Evolutionary conservation across 225 moss, liverwort and hornwort genomes (phyloP).

Genomic region (Pleurozium schreberi): DNA sequence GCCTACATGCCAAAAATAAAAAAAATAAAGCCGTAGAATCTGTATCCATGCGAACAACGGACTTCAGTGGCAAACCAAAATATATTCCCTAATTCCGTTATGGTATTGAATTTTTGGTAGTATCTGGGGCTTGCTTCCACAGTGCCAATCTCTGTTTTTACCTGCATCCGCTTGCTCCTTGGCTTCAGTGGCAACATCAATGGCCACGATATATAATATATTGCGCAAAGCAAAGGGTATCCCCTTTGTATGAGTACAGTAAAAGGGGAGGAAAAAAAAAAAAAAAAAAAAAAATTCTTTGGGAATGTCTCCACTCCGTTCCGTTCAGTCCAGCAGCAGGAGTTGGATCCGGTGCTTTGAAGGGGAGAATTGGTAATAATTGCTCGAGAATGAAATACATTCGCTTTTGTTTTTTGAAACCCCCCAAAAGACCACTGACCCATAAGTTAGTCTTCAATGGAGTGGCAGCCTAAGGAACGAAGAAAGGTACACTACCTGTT

Average conservation of each 20-base stretch:
- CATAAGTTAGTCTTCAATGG: not conserved
- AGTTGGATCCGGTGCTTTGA: not conserved
- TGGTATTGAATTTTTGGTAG: not conserved
- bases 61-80: not conserved
- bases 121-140: not conserved
- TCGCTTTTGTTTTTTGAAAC: not conserved
- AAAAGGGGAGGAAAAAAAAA: not conserved
- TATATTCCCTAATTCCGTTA: not conserved
- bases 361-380: not conserved
- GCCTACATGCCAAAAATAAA: not conserved
- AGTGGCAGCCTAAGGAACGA: not conserved
- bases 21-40: not conserved
- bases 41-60: not conserved
- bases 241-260: rapidly evolving
- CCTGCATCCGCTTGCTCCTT: not conserved
- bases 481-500: too few species aligned
- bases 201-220: not conserved
- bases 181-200: not conserved
- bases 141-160: not conserved
- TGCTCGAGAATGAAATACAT: not conserved
- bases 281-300: not conserved
- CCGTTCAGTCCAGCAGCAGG: too few species aligned
- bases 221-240: not conserved
- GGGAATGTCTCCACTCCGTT: not conserved
- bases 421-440: not conserved